Percentiles rank a stretch among this genome's conserved stretches.
Evolutionary conservation across 768 basidiomycete species (phyloP).

Genomic region (Leccinellum luteum): DNA sequence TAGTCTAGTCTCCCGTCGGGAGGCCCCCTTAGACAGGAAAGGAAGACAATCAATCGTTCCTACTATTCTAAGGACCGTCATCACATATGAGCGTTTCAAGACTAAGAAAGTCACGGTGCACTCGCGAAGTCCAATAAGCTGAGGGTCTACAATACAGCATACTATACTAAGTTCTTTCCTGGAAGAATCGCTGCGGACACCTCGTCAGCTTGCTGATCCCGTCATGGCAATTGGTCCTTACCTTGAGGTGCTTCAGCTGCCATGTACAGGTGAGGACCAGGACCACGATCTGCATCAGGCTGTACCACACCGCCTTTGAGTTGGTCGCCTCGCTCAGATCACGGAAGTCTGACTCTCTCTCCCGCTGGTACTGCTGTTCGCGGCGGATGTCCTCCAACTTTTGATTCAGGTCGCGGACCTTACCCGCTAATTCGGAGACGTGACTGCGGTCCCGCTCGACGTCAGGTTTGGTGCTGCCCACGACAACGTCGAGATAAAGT

Average conservation of each 20-base stretch:
- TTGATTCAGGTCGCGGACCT: constrained; percentile 89
- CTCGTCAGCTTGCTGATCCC: background rate
- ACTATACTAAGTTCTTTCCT: constrained; percentile 61
- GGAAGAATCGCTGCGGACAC: constrained; percentile 68
- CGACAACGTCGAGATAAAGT: constrained; percentile 90
- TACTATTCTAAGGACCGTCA: no score
- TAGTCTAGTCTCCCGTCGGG: background rate
- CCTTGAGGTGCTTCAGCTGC: constrained; percentile 92
- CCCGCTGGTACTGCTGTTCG: constrained; percentile 97
- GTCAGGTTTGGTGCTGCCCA: constrained; percentile 85
- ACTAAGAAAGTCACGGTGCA: background rate
- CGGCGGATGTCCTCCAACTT: constrained; percentile 90
- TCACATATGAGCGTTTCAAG: background rate
- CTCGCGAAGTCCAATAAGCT: constrained; percentile 3
- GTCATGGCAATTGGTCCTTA: constrained; percentile 35
- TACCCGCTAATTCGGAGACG: constrained; percentile 74
- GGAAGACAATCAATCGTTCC: no score
- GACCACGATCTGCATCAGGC: constrained; percentile 80
- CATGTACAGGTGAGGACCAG: constrained; percentile 84
- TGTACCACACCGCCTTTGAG: constrained; percentile 93
- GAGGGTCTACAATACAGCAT: constrained; percentile 6
- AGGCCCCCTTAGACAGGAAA: no score
- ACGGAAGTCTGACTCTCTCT: constrained; percentile 88
- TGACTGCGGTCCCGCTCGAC: constrained; percentile 84
- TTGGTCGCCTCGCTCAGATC: constrained; percentile 89